These are phyloP conservation scores for Tricholoma flavovirens DNA, from an alignment of 768 basidiomycete species.

Conservation along the genomic window DNA sequence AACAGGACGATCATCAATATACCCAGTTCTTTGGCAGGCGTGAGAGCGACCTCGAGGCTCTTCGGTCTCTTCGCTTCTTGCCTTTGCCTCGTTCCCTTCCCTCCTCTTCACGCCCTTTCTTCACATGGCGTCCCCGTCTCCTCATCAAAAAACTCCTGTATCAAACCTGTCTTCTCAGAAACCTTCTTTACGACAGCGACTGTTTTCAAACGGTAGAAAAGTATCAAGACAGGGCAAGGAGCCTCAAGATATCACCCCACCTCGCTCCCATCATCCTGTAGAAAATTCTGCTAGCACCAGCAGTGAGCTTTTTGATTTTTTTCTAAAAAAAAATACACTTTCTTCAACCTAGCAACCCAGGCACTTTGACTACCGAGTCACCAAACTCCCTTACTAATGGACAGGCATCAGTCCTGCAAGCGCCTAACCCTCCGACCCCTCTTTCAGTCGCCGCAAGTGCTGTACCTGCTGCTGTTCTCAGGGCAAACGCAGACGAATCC, in stretches of 20 bases:
- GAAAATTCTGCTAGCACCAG: conserved; percentile 22
- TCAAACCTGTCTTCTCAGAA: conserved; percentile 12
- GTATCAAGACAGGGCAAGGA: conserved; percentile 17
- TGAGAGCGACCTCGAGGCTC: background rate
- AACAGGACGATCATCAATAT: background rate
- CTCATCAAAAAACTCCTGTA: conserved; percentile 7
- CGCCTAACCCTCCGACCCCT: conserved; percentile 13
- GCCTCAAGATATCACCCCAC: conserved; percentile 2
- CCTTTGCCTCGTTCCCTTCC: conserved; percentile 6
- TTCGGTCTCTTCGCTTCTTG: conserved; percentile 6
- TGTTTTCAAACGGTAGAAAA: conserved; percentile 25
- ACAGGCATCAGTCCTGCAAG: conserved; percentile 13
- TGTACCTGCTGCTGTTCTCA: conserved; percentile 14
- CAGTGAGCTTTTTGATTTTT: conserved; percentile 17
- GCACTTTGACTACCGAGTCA: conserved; percentile 17
- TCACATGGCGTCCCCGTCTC: conserved; percentile 7
- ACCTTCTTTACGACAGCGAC: conserved; percentile 28
- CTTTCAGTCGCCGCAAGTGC: conserved; percentile 8
- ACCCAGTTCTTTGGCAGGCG: background rate
- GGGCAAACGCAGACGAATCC: conserved; percentile 18
- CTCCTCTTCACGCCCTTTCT: background rate
- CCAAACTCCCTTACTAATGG: conserved; percentile 14
- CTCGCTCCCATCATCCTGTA: conserved; percentile 12
- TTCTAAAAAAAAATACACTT: background rate
- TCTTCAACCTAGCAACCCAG: conserved; percentile 7